Percentiles rank a stretch among this genome's conserved stretches.
Conservation (phyloP, 495 filamentous ascomycete genomes). For the Penicillium chermesinum region DNA sequence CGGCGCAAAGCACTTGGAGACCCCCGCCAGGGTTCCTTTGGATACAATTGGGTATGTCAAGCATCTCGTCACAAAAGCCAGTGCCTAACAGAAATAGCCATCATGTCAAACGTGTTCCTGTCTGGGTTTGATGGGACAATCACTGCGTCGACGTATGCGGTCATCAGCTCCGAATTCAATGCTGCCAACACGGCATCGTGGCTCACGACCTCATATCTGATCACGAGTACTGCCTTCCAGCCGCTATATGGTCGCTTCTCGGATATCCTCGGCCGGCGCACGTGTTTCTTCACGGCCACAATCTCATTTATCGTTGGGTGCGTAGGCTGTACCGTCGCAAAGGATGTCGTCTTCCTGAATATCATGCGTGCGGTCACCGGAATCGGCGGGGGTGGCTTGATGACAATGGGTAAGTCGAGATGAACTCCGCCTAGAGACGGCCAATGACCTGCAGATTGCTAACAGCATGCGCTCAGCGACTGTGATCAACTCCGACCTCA, state of each 20-base stretch:
- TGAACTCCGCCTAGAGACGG: neutral
- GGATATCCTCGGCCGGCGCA: constrained; percentile 40
- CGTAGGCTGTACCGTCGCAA: constrained; percentile 44
- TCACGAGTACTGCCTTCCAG: constrained; percentile 61
- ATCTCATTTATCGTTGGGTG: constrained; percentile 42
- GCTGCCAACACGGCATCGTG: constrained; percentile 58
- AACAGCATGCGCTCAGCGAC: constrained; percentile 41
- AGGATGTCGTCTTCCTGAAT: constrained; percentile 60
- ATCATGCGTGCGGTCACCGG: constrained; percentile 72
- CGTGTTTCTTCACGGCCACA: constrained; percentile 40
- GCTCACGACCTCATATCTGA: constrained; percentile 60
- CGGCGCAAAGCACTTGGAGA: constrained; percentile 28
- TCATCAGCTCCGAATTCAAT: constrained; percentile 66
- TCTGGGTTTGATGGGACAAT: constrained; percentile 63
- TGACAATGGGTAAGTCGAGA: constrained; percentile 53
- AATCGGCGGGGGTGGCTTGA: constrained; percentile 55
- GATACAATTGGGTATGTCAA: constrained; percentile 40
- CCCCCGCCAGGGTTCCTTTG: constrained; percentile 38
- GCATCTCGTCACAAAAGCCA: too few species aligned
- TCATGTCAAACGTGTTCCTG: constrained; percentile 63
- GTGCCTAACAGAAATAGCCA: too few species aligned
- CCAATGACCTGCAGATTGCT: neutral
- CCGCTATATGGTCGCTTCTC: constrained; percentile 45
- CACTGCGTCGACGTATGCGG: constrained; percentile 59
- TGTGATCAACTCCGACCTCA: constrained; percentile 62